phyloP scores from a whole-genome alignment of 2,329 filamentous ascomycete species.

The Triangularia verruculosa region DNA sequence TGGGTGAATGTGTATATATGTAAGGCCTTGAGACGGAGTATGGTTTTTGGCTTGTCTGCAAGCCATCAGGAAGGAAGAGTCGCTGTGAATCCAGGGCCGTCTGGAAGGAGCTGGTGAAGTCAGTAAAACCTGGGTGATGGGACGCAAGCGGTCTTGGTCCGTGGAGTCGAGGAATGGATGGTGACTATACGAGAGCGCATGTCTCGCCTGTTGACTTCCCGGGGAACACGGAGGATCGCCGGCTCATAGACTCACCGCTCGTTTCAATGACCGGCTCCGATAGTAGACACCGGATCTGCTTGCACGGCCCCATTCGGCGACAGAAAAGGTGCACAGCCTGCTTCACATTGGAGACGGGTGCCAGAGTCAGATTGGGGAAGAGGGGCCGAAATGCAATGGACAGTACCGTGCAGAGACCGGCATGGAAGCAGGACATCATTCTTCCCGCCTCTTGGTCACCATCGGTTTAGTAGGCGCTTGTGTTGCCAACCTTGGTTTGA shows the following conservation, averaged over 20 bases:
- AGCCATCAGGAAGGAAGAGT: background rate
- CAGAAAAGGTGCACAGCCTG: conserved; percentile 3
- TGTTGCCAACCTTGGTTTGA: background rate
- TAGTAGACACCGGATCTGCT: background rate
- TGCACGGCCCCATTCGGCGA: conserved; percentile 6
- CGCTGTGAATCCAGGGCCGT: too few species aligned
- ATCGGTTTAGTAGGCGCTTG: background rate
- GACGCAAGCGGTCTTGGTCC: too few species aligned
- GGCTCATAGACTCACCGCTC: conserved; percentile 1
- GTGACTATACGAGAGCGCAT: background rate
- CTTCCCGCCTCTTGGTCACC: background rate
- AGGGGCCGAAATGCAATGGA: conserved; percentile 9
- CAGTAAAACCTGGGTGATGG: too few species aligned
- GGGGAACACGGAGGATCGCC: background rate
- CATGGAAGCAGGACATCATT: background rate
- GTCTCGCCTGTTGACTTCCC: background rate
- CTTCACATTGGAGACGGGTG: background rate
- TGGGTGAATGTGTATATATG: background rate
- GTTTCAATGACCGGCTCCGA: background rate
- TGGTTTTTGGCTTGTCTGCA: background rate
- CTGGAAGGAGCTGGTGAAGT: too few species aligned
- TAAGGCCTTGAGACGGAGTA: background rate
- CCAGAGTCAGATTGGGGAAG: conserved; percentile 1
- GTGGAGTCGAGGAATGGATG: background rate
- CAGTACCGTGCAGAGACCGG: conserved; percentile 3